Evolutionary conservation across 306 rosid genomes (phyloP).

Genomic region (Quercus berberidifolia): DNA sequence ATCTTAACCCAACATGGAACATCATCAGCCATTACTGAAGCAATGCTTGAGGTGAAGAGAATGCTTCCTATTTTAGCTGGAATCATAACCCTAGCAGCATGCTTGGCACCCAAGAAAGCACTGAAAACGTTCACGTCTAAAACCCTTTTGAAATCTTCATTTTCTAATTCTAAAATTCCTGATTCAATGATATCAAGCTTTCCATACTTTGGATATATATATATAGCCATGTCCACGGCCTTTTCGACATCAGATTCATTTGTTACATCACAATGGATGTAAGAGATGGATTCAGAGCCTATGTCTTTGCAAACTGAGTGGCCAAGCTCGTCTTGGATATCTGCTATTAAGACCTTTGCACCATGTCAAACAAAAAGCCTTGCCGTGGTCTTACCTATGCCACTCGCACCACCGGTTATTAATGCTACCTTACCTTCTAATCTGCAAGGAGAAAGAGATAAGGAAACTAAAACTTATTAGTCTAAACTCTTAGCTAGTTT

Average conservation of each 20-base stretch:
- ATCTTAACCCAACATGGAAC: too few species aligned
- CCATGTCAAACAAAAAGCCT: constrained; percentile 28
- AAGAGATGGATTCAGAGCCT: constrained; percentile 1
- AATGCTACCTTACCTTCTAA: not conserved
- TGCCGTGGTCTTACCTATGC: not conserved
- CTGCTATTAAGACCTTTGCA: constrained; percentile 32
- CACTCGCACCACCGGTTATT: not conserved
- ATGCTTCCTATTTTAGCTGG: not conserved
- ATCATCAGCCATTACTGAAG: not conserved
- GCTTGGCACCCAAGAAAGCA: constrained; percentile 23
- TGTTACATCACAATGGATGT: constrained; percentile 12
- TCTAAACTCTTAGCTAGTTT: too few species aligned
- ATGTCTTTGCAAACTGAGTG: not conserved
- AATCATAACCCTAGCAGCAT: constrained; percentile 32
- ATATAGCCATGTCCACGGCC: not conserved
- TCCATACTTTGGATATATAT: not conserved
- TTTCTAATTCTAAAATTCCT: not conserved
- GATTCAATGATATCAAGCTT: not conserved
- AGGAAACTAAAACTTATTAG: too few species aligned
- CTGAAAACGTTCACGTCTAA: not conserved
- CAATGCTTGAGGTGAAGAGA: not conserved
- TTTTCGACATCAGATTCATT: not conserved
- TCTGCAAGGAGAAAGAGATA: not conserved
- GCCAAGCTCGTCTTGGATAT: constrained; percentile 22
- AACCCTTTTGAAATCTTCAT: not conserved